A percentile compares a stretch with the other conserved stretches of the same genome.
Evolutionary conservation across 208 protist genomes (phyloP).

Genomic region (Leishmania mexicana): DNA sequence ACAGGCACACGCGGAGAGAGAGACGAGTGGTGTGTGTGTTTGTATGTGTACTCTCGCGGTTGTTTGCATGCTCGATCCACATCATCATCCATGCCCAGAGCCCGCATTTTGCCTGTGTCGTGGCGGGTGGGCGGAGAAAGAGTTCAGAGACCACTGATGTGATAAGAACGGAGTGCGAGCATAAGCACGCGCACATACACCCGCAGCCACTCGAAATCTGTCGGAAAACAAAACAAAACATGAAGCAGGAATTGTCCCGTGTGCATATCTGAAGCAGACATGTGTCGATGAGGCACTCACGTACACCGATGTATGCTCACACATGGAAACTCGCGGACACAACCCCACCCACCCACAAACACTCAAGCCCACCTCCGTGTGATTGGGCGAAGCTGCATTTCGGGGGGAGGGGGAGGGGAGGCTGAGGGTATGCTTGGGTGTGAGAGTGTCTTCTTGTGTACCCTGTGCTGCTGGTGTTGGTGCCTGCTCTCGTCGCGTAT

Average conservation of each 20-base stretch:
- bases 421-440: neutral
- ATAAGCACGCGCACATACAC: neutral
- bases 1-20: neutral
- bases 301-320: neutral
- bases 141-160: neutral
- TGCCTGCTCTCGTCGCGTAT: no score
- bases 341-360: neutral
- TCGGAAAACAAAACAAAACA: neutral
- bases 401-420: no score
- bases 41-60: neutral
- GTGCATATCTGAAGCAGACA: neutral
- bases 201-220: neutral
- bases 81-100: neutral
- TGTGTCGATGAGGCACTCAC: neutral
- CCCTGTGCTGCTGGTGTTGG: neutral
- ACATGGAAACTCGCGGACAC: neutral
- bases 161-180: neutral
- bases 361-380: neutral
- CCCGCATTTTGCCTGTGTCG: neutral
- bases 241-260: neutral
- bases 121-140: neutral
- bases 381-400: neutral
- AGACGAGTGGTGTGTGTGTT: neutral
- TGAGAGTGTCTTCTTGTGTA: neutral
- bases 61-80: neutral